Evolutionary conservation across 129 eudicot species (phyloP).

Genomic region (Flaveria bidentis): DNA sequence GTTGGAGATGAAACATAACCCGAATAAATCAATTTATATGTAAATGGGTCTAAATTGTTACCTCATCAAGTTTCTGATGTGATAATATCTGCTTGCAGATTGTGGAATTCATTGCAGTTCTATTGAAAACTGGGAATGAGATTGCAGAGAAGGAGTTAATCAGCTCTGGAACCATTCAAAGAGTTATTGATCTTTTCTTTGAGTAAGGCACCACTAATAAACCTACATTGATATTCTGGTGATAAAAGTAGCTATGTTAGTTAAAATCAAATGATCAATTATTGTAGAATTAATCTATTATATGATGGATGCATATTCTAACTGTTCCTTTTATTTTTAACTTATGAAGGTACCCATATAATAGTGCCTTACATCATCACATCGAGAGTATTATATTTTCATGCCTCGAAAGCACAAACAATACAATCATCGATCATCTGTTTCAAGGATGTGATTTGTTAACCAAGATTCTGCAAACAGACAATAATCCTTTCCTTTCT

Average conservation of each 20-base stretch:
- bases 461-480: conserved; percentile 55
- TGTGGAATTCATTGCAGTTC: conserved; percentile 85
- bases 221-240: not conserved
- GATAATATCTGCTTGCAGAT: conserved; percentile 44
- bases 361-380: conserved; percentile 91
- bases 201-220: conserved; percentile 52
- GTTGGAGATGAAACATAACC: conserved; percentile 1
- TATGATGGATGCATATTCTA: not conserved
- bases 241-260: not conserved
- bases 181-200: conserved; percentile 84
- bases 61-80: not conserved
- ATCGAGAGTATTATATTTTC: conserved; percentile 81
- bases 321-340: not conserved
- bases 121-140: conserved; percentile 78
- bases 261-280: not conserved
- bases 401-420: conserved; percentile 76
- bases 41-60: not conserved
- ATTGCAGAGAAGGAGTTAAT: conserved; percentile 81
- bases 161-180: conserved; percentile 69
- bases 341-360: conserved; percentile 78
- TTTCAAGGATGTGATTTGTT: conserved; percentile 61
- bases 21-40: not conserved
- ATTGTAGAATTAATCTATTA: not conserved
- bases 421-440: conserved; percentile 63
- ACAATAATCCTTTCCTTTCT: conserved; percentile 52